phyloP scores from a whole-genome alignment of 2,329 filamentous ascomycete genomes.

The Xylariaceae sp. region DNA sequence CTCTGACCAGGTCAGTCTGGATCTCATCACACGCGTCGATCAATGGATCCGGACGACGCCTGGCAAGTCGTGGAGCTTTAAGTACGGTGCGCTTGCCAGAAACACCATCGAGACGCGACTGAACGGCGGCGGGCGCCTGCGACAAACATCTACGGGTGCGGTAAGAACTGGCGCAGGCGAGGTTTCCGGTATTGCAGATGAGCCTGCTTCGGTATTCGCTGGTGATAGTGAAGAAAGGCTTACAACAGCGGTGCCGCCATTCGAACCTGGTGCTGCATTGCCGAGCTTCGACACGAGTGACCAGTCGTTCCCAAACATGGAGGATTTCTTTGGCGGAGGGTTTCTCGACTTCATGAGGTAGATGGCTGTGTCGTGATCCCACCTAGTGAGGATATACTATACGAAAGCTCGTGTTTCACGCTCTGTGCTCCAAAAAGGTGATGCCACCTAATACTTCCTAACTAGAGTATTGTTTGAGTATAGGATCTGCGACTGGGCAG shows the following conservation, averaged over 20 bases:
- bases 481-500: no score
- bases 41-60: conserved; percentile 26
- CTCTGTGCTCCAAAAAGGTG: no score
- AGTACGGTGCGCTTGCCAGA: conserved; percentile 25
- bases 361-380: no score
- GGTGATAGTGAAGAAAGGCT: conserved; percentile 2
- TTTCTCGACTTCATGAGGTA: conserved; percentile 27
- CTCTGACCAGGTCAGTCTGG: conserved; percentile 21
- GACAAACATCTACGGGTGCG: no score
- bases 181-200: neutral
- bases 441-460: no score
- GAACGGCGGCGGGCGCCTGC: no score
- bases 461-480: no score
- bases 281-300: conserved; percentile 17
- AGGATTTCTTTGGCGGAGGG: conserved; percentile 29
- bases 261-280: conserved; percentile 10
- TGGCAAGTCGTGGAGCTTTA: conserved; percentile 27
- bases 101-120: conserved; percentile 25
- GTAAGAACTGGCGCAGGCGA: conserved; percentile 1
- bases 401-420: no score
- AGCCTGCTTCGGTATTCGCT: neutral
- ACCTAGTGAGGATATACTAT: no score
- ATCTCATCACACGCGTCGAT: conserved; percentile 24
- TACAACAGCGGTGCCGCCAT: conserved; percentile 5
- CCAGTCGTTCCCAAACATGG: conserved; percentile 28